A percentile compares a stretch with the other conserved stretches of the same genome.
phyloP scores from a whole-genome alignment of 768 basidiomycete genomes.

The Dioszegia aurantiaca region DNA sequence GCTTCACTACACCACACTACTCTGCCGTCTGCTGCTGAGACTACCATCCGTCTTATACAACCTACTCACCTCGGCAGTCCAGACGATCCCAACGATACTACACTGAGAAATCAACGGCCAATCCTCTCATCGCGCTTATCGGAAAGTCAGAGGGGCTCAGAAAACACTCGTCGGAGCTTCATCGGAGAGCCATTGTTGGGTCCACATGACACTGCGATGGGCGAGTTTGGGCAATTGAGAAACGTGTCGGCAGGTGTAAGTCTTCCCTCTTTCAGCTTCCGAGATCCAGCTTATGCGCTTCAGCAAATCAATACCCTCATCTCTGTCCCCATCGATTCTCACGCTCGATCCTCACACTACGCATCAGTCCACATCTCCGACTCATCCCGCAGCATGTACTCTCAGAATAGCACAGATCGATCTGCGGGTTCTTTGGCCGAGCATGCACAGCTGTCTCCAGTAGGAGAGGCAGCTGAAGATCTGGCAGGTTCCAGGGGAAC shows the following conservation, averaged over 20 bases:
- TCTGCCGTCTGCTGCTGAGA: too few species aligned
- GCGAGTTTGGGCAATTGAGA: slow-evolving; percentile 16
- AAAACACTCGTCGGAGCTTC: slow-evolving; percentile 1
- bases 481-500: background rate
- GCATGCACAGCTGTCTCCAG: background rate
- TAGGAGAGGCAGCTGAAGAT: background rate
- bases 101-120: background rate
- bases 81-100: background rate
- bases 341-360: slow-evolving; percentile 11
- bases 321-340: background rate
- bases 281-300: too few species aligned
- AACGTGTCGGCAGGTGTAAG: slow-evolving; percentile 14
- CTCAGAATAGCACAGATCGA: background rate
- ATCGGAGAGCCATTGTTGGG: background rate
- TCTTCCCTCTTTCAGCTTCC: background rate
- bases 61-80: background rate
- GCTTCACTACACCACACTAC: too few species aligned
- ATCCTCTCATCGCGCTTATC: background rate
- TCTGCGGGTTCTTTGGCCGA: too few species aligned
- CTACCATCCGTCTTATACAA: background rate
- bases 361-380: slow-evolving; percentile 12
- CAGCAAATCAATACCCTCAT: slow-evolving; percentile 5
- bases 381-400: slow-evolving; percentile 3
- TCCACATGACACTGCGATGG: background rate
- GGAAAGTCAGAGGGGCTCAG: background rate